Base-by-base conservation (phyloP, 257 asterid genomes). In the Avicennia marina region DNA sequence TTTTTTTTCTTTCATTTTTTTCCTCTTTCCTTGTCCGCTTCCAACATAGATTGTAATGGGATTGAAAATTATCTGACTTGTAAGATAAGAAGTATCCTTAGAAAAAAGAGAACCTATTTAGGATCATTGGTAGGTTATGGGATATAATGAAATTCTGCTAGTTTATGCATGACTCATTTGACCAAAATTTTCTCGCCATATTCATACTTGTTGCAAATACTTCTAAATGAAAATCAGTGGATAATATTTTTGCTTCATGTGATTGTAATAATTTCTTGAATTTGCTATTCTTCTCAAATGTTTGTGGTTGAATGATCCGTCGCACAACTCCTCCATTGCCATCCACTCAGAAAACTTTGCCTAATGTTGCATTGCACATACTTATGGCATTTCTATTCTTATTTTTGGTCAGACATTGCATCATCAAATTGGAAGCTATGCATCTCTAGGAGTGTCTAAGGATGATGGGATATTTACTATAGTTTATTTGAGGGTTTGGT, bases 401-500 rank as follows among this genome's bases (percentile, higher is more conserved):
- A 27, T 2, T 27, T 40, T 21, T 0, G 11, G 7, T 29, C 33
- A 24, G 21, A 9, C 38, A 46, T 25, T 20, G 36, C 40, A 24
- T 56, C 29, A 25, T 45, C 42, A 52, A 29, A 29, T 50, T 39
- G 39, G 61, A 42, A 18, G 40, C 24, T 65, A 20, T 13, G n/a
- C 29, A 50, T 44, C 39, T 41, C 55, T 44, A 12, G 33, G 27
- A 44, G 51, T 52, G 16, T n/a, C 21, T 32, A 18, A 50, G 56
- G 32, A 67, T 67, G 63, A 44, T 60, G 52, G 36, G 36, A 10
- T 5, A 9, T 42, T 18, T 32, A 49, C 44, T 48, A 19, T 11
- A 21, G 17, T 53, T 34, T 39, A 20, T 50, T 12, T 43, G 41
- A 25, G 52, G 42, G 17, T 13, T 55, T 11, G 27, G 13, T 15